phyloP scores from a whole-genome alignment of 257 asterid genomes.

The Handroanthus guayacan region DNA sequence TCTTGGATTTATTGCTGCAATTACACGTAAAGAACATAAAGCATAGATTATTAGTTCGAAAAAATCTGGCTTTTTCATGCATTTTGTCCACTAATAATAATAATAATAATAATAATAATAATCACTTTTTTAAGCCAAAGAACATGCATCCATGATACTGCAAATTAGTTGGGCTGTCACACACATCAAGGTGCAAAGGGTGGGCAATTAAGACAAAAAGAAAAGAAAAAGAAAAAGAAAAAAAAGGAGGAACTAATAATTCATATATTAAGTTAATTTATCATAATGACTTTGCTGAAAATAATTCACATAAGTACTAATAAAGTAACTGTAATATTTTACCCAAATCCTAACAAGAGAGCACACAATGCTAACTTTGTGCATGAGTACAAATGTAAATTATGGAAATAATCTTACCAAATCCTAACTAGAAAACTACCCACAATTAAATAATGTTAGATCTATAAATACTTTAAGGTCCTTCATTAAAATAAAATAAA shows the following conservation, averaged over 20 bases:
- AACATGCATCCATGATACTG: slow-evolving; percentile 61
- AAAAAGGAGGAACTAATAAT: slow-evolving; percentile 1
- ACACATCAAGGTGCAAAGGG: slow-evolving; percentile 23
- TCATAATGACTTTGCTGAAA: neutral
- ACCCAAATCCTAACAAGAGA: neutral
- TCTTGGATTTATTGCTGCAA: slow-evolving; percentile 12
- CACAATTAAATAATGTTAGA: neutral
- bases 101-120: too few species aligned
- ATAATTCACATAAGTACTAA: neutral
- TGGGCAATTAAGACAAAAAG: slow-evolving; percentile 21
- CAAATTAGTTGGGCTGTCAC: slow-evolving; percentile 50
- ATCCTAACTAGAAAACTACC: neutral
- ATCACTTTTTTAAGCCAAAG: slow-evolving; percentile 30
- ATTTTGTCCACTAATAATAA: neutral
- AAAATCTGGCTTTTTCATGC: slow-evolving; percentile 18
- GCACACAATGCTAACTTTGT: neutral
- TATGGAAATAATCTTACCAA: neutral
- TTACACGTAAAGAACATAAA: neutral
- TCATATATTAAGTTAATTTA: neutral
- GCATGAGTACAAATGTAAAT: neutral
- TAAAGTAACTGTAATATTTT: neutral
- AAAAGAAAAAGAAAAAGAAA: too few species aligned
- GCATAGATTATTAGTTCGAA: neutral
- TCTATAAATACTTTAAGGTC: neutral
- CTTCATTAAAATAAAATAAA: too few species aligned